Percentiles rank a stretch among this genome's conserved stretches.
Conservation (phyloP, 2,329 filamentous ascomycete species). For the Arthroderma sp. region DNA sequence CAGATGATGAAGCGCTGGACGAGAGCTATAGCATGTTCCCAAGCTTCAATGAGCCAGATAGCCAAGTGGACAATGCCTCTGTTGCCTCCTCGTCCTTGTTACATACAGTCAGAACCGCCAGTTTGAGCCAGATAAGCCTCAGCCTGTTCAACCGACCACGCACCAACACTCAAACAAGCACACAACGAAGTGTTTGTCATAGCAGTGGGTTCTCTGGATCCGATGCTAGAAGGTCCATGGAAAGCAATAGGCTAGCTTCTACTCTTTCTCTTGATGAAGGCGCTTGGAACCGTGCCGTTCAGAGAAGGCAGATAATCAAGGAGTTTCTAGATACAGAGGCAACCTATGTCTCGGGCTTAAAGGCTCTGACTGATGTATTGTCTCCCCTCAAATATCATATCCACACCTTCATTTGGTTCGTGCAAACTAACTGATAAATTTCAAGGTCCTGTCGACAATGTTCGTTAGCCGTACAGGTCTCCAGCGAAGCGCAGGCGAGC, state of each 20-base stretch:
- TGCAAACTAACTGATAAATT: background rate
- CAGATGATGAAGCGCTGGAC: slow-evolving; percentile 14
- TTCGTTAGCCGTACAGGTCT: slow-evolving; percentile 61
- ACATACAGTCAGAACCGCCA: slow-evolving; percentile 67
- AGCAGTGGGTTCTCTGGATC: slow-evolving; percentile 53
- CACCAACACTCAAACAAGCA: slow-evolving; percentile 46
- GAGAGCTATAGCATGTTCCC: slow-evolving; percentile 13
- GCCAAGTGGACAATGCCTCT: slow-evolving; percentile 37
- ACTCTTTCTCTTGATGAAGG: slow-evolving; percentile 49
- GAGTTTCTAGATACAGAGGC: slow-evolving; percentile 80
- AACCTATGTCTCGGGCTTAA: slow-evolving; percentile 74
- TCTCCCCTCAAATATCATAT: background rate
- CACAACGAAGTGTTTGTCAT: slow-evolving; percentile 22
- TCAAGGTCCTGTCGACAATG: slow-evolving; percentile 60
- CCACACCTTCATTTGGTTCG: no score
- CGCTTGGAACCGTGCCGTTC: slow-evolving; percentile 57
- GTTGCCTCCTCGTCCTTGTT: slow-evolving; percentile 68
- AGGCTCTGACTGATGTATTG: slow-evolving; percentile 70
- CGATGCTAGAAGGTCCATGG: slow-evolving; percentile 51
- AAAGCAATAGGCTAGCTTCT: slow-evolving; percentile 37
- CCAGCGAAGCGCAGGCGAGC: slow-evolving; percentile 64
- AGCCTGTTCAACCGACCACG: slow-evolving; percentile 54
- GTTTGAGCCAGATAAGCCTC: slow-evolving; percentile 59
- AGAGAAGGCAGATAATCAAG: slow-evolving; percentile 66
- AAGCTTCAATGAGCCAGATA: slow-evolving; percentile 11